Base-by-base conservation (phyloP, 176 grass and related monocot species). In the Raddia guianensis region DNA sequence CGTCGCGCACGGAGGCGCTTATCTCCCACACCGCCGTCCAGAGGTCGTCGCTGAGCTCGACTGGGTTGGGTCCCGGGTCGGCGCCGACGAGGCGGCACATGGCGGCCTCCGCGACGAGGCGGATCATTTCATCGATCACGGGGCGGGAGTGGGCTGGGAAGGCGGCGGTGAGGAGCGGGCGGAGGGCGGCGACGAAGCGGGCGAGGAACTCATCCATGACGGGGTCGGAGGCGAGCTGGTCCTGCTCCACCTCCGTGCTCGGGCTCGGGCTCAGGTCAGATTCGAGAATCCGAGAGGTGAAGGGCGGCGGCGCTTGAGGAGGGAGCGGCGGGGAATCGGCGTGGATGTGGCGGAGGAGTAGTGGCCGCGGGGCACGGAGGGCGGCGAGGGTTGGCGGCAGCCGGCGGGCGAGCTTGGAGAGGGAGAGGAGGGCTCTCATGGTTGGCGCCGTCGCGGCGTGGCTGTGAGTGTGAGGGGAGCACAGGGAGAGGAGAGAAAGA, bases 101-200 rank as follows among this genome's bases (percentile, higher is more conserved):
- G 9, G 93, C 95, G 45, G 83, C 91, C 80, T 93, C 84, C 49
- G 92, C 93, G 67, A 98, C 75, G 46, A 98, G 63, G 45, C 93
- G 88, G 7, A 98, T 88, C 92, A 98, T 98, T 82, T 84, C 87
- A 75, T 98, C 90, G 70, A 98, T 81, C 73, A 92, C 81, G 14
- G 59, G 63, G 18, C 82, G 84, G 59, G 68, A 59, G 12, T 90
- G 71, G 79, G 73, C 33, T 10, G 94, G 91, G 82, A 91, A 94
- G 19, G 91, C 86, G 0, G 78, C 89, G 7, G 76, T 56, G 10
- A 94, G 89, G 9, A 59, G 32, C 9, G 91, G 91, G 0, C 88
- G 85, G 15, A 94, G 86, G 18, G 82, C 61, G 32, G 76, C 76
- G 74, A 88, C 88, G 75, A 94, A 64, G 67, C 88, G 77, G 9